Evolutionary conservation across 73 alveolate genomes (phyloP).

Genomic region (Diophrys appendiculata): DNA sequence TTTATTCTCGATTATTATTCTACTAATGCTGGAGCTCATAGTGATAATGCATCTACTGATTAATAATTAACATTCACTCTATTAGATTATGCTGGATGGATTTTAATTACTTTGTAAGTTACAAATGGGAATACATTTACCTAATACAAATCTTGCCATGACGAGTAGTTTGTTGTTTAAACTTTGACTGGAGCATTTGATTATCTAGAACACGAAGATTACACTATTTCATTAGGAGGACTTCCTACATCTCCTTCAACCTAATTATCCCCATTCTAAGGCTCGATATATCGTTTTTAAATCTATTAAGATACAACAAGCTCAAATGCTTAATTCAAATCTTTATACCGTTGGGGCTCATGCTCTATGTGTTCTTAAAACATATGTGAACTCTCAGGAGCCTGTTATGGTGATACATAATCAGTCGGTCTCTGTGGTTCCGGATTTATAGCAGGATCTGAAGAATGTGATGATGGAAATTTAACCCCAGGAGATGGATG

Average conservation of each 20-base stretch:
- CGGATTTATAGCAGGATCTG: no score
- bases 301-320: no score
- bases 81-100: neutral
- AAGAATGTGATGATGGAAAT: no score
- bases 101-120: no score
- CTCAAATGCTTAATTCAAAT: no score
- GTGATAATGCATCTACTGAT: neutral
- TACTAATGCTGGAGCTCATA: neutral
- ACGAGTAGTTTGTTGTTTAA: neutral
- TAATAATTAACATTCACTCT: neutral
- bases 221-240: neutral
- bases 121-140: neutral
- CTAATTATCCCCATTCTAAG: no score
- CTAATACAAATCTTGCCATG: neutral
- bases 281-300: no score
- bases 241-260: neutral
- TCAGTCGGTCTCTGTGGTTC: no score
- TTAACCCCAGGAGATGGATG: constrained; percentile 23
- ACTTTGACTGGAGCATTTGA: neutral
- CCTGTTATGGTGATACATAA: no score
- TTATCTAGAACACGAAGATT: neutral
- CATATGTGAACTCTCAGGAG: no score
- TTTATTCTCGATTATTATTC: neutral
- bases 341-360: no score
- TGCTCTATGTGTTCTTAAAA: no score